Evolutionary conservation across 2,329 filamentous ascomycete genomes (phyloP).

Genomic region (Aspergillus sp.): DNA sequence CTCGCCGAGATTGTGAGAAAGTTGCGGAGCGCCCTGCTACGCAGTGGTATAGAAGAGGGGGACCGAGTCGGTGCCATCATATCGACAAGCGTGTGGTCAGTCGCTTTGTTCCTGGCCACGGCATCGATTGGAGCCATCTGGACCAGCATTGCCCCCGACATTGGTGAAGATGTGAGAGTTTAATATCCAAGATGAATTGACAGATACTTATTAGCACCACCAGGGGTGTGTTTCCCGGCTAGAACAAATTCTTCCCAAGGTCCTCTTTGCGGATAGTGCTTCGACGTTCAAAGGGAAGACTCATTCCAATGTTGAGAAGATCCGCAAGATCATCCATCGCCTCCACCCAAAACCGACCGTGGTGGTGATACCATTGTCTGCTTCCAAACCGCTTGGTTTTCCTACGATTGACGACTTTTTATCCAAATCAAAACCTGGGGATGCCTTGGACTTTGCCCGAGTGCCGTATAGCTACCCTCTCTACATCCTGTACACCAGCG

Average conservation of each 20-base stretch:
- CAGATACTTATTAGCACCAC: neutral
- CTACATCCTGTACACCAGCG: slow-evolving; percentile 44
- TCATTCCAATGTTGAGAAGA: neutral
- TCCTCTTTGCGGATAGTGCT: neutral
- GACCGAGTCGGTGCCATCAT: slow-evolving; percentile 32
- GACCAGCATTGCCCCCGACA: slow-evolving; percentile 44
- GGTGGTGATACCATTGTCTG: neutral
- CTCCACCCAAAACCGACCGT: neutral
- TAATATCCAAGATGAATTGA: neutral
- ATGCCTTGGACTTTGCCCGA: slow-evolving; percentile 35
- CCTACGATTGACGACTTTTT: neutral
- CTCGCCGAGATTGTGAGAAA: slow-evolving; percentile 18
- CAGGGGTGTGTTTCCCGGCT: neutral
- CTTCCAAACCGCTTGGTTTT: neutral
- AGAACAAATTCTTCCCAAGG: neutral
- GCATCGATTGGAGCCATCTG: slow-evolving; percentile 45
- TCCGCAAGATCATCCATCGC: neutral
- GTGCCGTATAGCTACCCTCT: slow-evolving; percentile 43
- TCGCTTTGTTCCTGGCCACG: slow-evolving; percentile 41
- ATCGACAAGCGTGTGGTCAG: slow-evolving; percentile 42
- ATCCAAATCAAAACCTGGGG: slow-evolving; percentile 1
- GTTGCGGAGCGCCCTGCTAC: neutral
- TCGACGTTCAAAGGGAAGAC: neutral
- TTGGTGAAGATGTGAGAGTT: slow-evolving; percentile 32
- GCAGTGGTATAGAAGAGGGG: neutral